Evolutionary conservation across 768 basidiomycete species (phyloP).

Genomic region (Mycena belliarum): DNA sequence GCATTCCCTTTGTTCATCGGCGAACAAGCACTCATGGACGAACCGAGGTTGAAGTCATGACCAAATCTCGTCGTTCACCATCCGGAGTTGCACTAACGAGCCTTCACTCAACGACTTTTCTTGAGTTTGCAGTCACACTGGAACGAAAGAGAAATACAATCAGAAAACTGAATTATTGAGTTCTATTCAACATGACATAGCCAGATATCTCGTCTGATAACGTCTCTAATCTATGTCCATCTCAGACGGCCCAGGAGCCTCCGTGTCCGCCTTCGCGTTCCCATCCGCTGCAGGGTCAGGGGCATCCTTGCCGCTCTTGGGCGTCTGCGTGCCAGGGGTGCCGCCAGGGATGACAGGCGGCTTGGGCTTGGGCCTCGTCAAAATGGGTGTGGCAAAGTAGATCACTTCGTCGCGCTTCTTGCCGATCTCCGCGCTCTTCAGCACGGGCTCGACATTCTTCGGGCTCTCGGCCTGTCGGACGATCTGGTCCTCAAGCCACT

Average conservation of each 20-base stretch:
- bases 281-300: conserved; percentile 47
- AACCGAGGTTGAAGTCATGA: too few species aligned
- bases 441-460: conserved; percentile 86
- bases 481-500: conserved; percentile 95
- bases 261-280: conserved; percentile 36
- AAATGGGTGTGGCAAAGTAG: conserved; percentile 86
- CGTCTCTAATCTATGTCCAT: conserved; percentile 76
- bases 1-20: too few species aligned
- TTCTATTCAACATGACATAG: conserved; percentile 12
- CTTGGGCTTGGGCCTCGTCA: conserved; percentile 93
- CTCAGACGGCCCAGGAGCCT: conserved; percentile 59
- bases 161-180: conserved; percentile 15
- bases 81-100: too few species aligned
- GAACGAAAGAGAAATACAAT: conserved; percentile 7
- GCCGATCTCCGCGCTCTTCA: conserved; percentile 78
- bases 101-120: too few species aligned
- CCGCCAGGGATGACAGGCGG: conserved; percentile 52
- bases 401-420: conserved; percentile 94
- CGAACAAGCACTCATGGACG: too few species aligned
- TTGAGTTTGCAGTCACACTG: background rate
- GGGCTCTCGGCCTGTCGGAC: conserved; percentile 83
- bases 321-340: conserved; percentile 75
- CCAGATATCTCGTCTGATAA: conserved; percentile 10
- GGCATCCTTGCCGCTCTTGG: conserved; percentile 63
- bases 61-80: too few species aligned